Conservation (phyloP, 1,284 basidiomycete species). For the Fomitopsis schrenkii region DNA sequence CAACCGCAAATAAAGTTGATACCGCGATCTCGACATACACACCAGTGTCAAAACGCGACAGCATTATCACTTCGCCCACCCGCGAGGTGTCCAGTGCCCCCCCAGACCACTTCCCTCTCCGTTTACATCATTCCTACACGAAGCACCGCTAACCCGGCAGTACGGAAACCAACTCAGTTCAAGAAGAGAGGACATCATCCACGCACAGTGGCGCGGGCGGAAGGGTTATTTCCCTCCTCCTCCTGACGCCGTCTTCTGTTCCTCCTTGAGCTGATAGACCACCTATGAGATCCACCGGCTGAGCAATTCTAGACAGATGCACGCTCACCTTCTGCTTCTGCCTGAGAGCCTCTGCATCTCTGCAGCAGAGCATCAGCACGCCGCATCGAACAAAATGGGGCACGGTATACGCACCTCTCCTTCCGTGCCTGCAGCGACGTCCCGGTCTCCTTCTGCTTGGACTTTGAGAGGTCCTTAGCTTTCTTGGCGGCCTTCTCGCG, state of each 20-base stretch:
- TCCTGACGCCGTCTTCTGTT: slow-evolving; percentile 33
- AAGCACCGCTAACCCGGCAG: not conserved
- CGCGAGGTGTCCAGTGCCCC: not conserved
- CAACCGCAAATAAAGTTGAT: not conserved
- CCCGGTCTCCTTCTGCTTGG: slow-evolving; percentile 66
- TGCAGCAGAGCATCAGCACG: slow-evolving; percentile 24
- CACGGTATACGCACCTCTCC: slow-evolving; percentile 55
- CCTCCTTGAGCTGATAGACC: slow-evolving; percentile 48
- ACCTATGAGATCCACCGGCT: not conserved
- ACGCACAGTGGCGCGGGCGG: not conserved
- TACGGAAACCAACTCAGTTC: not conserved
- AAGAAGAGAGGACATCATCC: not conserved
- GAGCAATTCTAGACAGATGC: not conserved
- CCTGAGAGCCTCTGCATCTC: slow-evolving; percentile 69
- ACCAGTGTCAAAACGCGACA: not conserved
- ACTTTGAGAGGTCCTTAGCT: slow-evolving; percentile 40
- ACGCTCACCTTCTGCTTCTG: slow-evolving; percentile 67
- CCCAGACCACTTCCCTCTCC: not conserved
- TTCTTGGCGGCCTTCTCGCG: slow-evolving; percentile 74
- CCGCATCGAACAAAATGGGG: not conserved
- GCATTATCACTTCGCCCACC: not conserved
- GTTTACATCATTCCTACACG: not conserved
- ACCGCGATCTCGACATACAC: not conserved
- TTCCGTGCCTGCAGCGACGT: slow-evolving; percentile 59
- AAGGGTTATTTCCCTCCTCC: not conserved